Conservation (phyloP, 768 basidiomycete species). For the Phaffia australis region DNA sequence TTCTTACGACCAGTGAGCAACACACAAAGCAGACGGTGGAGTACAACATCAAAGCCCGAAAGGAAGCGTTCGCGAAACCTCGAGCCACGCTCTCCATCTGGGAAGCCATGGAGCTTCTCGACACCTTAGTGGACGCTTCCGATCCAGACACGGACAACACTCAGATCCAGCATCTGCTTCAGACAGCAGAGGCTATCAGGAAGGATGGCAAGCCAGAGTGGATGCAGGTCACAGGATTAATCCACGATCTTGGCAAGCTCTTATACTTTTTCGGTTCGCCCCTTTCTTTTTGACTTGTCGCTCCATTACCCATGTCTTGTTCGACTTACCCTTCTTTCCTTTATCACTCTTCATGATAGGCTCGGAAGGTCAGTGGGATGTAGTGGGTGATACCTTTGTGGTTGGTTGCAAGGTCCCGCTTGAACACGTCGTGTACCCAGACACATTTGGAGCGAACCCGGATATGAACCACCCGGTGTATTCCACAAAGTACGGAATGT, state of each 20-base stretch:
- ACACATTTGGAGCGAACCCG: conserved; percentile 64
- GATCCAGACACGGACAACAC: conserved; percentile 56
- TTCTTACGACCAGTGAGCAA: conserved; percentile 28
- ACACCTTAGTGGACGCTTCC: conserved; percentile 78
- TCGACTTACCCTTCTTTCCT: not conserved
- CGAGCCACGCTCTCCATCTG: conserved; percentile 56
- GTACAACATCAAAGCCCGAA: conserved; percentile 69
- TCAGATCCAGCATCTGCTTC: conserved; percentile 82
- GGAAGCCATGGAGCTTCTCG: conserved; percentile 47
- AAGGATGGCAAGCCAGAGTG: conserved; percentile 78
- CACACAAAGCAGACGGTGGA: conserved; percentile 65
- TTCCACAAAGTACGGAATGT: conserved; percentile 62
- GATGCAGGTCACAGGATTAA: conserved; percentile 47
- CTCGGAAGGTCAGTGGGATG: conserved; percentile 74
- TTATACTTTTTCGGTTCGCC: conserved; percentile 57
- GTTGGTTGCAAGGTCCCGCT: conserved; percentile 71
- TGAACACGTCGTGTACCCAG: conserved; percentile 69
- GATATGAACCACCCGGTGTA: conserved; percentile 56
- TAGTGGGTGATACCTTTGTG: conserved; percentile 69
- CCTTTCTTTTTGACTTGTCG: not conserved
- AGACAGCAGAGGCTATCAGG: conserved; percentile 82
- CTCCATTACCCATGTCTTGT: not conserved
- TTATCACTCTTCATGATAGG: conserved; percentile 16
- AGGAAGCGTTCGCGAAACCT: conserved; percentile 55
- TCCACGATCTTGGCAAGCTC: conserved; percentile 84